A percentile compares a stretch with the other conserved stretches of the same genome.
Evolutionary conservation across 164 flowering plant species (phyloP).

Genomic region (Liriodendron chinense): DNA sequence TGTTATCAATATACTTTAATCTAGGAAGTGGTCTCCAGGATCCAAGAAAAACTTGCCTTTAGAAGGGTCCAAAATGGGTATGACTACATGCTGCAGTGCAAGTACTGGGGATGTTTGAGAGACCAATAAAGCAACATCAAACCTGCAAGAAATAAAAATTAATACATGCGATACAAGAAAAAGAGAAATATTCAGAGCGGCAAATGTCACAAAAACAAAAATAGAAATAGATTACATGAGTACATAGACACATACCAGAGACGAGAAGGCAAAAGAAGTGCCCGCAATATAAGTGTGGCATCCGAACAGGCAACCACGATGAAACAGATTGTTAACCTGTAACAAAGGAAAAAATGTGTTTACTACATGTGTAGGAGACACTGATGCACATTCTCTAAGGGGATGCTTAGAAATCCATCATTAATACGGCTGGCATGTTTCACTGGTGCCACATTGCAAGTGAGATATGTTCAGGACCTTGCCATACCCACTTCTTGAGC

Average conservation of each 20-base stretch:
- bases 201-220: neutral
- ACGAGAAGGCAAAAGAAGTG: slow-evolving; percentile 75
- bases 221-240: neutral
- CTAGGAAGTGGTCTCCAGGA: neutral
- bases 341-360: neutral
- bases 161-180: neutral
- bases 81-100: slow-evolving; percentile 72
- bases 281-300: slow-evolving; percentile 79
- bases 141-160: slow-evolving; percentile 48
- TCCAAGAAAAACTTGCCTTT: slow-evolving; percentile 30
- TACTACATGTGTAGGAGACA: neutral
- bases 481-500: neutral
- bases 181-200: neutral
- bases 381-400: neutral
- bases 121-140: slow-evolving; percentile 76
- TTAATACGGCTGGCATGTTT: neutral
- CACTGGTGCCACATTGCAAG: neutral
- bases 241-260: slow-evolving; percentile 53
- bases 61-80: slow-evolving; percentile 39
- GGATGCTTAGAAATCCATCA: too few relatives aligned
- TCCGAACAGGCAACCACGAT: slow-evolving; percentile 89
- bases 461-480: too few relatives aligned
- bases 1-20: too few relatives aligned
- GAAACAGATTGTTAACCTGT: slow-evolving; percentile 82
- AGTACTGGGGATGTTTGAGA: slow-evolving; percentile 76